Evolutionary conservation across 495 filamentous ascomycete species (phyloP).

Genomic region (Platismatia glauca): DNA sequence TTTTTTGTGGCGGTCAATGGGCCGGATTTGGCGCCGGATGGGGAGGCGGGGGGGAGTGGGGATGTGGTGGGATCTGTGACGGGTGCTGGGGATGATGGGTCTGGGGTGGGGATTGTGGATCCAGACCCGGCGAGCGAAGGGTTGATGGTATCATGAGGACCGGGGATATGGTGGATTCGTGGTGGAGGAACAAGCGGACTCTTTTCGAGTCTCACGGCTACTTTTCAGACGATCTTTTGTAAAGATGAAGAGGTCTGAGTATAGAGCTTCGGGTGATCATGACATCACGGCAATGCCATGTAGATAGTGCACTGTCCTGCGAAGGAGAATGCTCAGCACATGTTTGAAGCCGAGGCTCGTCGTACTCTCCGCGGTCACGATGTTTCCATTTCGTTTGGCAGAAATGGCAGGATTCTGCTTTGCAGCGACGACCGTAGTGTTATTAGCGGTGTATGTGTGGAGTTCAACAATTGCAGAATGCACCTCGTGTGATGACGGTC

Average conservation of each 20-base stretch:
- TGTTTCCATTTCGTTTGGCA: not conserved
- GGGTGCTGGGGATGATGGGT: not conserved
- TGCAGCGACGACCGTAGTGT: not conserved
- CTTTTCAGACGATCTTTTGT: too few relatives aligned
- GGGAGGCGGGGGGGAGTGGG: not conserved
- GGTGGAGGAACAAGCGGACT: too few relatives aligned
- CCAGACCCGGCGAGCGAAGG: too few relatives aligned
- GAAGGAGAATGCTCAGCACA: not conserved
- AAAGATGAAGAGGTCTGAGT: too few relatives aligned
- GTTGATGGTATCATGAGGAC: too few relatives aligned
- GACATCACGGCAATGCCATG: not conserved
- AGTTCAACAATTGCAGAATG: not conserved
- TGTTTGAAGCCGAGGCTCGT: not conserved
- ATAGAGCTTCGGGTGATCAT: not conserved
- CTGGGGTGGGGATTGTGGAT: not conserved
- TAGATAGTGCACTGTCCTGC: not conserved
- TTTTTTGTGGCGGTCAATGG: slow-evolving; percentile 9
- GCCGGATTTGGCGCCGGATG: not conserved
- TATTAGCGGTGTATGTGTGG: not conserved
- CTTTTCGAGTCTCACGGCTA: too few relatives aligned
- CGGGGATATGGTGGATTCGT: too few relatives aligned
- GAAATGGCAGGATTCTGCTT: not conserved
- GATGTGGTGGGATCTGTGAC: not conserved
- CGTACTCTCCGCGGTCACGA: not conserved
- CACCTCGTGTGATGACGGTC: not conserved